phyloP scores from a whole-genome alignment of 495 filamentous ascomycete genomes.

The Trichoderma orchidacearum region DNA sequence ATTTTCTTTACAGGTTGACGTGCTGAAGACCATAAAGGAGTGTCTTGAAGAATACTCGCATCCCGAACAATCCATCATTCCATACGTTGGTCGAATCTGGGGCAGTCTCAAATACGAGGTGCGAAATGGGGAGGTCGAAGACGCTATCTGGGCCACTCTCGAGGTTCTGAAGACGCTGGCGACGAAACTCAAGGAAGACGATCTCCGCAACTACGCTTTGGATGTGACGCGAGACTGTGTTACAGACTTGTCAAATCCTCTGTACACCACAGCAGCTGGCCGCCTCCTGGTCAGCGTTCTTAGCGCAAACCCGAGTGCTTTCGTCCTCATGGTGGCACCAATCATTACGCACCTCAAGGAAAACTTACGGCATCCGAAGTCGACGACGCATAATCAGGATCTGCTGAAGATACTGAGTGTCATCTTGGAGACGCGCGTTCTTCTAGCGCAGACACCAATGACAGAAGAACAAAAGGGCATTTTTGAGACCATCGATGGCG shows the following conservation, averaged over 20 bases:
- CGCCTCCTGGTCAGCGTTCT: slow-evolving; percentile 1
- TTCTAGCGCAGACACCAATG: not conserved
- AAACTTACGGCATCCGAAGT: not conserved
- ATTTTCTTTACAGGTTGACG: slow-evolving; percentile 24
- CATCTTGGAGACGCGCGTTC: not conserved
- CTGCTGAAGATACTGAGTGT: slow-evolving; percentile 1
- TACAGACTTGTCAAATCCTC: slow-evolving; percentile 17
- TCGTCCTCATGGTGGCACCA: slow-evolving; percentile 2
- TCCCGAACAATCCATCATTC: slow-evolving; percentile 22
- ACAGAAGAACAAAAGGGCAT: not conserved
- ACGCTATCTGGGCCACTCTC: slow-evolving; percentile 31
- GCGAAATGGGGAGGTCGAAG: slow-evolving; percentile 39
- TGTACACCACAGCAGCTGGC: slow-evolving; percentile 1
- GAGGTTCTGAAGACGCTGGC: slow-evolving; percentile 31
- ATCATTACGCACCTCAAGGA: slow-evolving; percentile 1
- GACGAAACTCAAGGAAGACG: slow-evolving; percentile 15
- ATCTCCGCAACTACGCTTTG: slow-evolving; percentile 21
- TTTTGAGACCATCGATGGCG: not conserved
- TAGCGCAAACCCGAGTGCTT: not conserved
- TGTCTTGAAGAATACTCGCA: slow-evolving; percentile 28
- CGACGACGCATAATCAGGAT: not conserved
- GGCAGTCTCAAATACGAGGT: slow-evolving; percentile 42
- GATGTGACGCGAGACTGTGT: slow-evolving; percentile 25
- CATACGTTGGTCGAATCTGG: slow-evolving; percentile 33
- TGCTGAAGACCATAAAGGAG: slow-evolving; percentile 31